Conservation (phyloP, 164 flowering plant genomes). For the Aristolochia californica region DNA sequence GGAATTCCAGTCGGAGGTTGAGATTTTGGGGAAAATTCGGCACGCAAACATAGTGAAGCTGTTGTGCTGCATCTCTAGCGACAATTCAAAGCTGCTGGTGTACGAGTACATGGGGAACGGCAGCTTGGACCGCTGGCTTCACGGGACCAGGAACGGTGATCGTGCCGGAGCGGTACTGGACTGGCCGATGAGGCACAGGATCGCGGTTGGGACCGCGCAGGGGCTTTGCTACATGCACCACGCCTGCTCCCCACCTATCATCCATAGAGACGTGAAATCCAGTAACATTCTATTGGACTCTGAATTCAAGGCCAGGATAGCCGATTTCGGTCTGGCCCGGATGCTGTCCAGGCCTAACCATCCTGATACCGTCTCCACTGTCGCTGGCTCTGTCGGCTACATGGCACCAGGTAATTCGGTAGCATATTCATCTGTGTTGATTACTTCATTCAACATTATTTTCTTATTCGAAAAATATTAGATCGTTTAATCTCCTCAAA, state of each 20-base stretch:
- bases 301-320: conserved; percentile 54
- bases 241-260: conserved; percentile 43
- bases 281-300: conserved; percentile 63
- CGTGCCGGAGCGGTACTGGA: conserved; percentile 17
- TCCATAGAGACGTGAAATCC: conserved; percentile 70
- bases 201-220: conserved; percentile 62
- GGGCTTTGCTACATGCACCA: conserved; percentile 77
- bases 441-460: too few species aligned
- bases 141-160: conserved; percentile 10
- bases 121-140: conserved; percentile 61
- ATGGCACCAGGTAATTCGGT: conserved; percentile 59
- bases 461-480: too few species aligned
- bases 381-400: conserved; percentile 71
- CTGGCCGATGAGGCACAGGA: conserved; percentile 55
- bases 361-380: conserved; percentile 28
- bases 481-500: too few species aligned
- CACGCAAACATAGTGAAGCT: conserved; percentile 61
- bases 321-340: conserved; percentile 74
- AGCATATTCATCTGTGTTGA: background rate
- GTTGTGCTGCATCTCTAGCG: conserved; percentile 45
- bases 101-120: conserved; percentile 58
- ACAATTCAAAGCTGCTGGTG: conserved; percentile 47
- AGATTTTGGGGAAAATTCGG: conserved; percentile 40
- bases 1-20: conserved; percentile 49
- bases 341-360: conserved; percentile 30